Conservation (phyloP, 163 green algal genomes). For the Trebouxiophyceae sp. region DNA sequence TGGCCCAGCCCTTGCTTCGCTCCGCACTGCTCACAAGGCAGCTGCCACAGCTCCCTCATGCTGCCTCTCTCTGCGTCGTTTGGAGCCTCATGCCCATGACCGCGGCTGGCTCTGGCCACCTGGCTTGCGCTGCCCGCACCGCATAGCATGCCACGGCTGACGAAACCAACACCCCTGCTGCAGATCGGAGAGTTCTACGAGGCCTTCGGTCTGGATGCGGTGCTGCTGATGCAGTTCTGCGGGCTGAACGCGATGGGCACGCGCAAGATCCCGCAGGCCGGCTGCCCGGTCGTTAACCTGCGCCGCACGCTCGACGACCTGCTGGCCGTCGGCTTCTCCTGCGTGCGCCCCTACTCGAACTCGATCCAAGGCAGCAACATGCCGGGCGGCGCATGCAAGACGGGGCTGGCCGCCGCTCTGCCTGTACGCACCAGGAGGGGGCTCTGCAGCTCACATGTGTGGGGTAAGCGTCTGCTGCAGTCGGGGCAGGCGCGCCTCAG, state of each 20-base stretch:
- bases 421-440: no score
- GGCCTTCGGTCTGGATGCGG: conserved; percentile 69
- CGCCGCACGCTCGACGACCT: conserved; percentile 43
- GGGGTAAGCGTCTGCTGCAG: no score
- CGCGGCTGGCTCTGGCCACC: no score
- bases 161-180: not conserved
- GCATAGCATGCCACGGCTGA: not conserved
- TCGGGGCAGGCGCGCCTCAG: no score
- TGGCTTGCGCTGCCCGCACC: not conserved
- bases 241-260: conserved; percentile 72
- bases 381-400: no score
- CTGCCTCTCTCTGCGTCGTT: not conserved
- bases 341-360: conserved; percentile 19
- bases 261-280: conserved; percentile 49
- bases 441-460: not conserved
- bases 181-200: conserved; percentile 86
- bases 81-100: not conserved
- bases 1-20: no score
- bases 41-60: no score
- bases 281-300: conserved; percentile 67
- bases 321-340: conserved; percentile 37
- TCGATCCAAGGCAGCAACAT: not conserved
- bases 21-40: no score
- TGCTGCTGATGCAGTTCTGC: conserved; percentile 69
- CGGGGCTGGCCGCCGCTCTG: no score